Base-by-base conservation (phyloP, 352 stramenopile genomes). In the Globisporangium spiculum region DNA sequence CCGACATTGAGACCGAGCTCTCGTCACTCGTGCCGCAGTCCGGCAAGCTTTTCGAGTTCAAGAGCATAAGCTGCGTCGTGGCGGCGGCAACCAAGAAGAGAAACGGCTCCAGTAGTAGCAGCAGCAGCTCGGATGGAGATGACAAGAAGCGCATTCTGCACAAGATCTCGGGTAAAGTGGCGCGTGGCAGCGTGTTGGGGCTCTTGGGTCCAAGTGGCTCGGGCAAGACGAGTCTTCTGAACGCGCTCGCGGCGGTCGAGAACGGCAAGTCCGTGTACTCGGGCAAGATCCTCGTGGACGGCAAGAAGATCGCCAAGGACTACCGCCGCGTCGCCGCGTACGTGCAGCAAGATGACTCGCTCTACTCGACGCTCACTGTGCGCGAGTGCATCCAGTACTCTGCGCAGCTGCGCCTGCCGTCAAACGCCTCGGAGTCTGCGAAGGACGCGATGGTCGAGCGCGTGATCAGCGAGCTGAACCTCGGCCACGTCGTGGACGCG, bases 291-390 rank as follows among this genome's bases (percentile, higher is more conserved):
- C 66, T 74, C 24, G 71, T 97, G 4, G 86, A 96, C 71, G 77
- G 79, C 22, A 71, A 83, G 38, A 75, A 70, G 26, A 71, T 91
- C 46, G 67, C 82, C 20, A 78, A 83, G 61, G 69, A 81, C 56
- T 96, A 94, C 68, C 83, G 86, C 27, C 74, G 83, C 14, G 79
- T 94, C 67, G 84, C 90, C 18, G 90, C 89, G 4, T 97, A 96
- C 69, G 90, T 97, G 54, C 80, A 94, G 69, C 91, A 97, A 64
- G 88, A 97, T 60, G 89, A 96, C 67, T 79, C 79, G 30, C 77
- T 97, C 9, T 93, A 90, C 50, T 63, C 86, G 24, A 94, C 84
- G 30, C 77, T 97, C 6, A 94, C 86, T 26, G 89, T 96, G 16
- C 83, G 83, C 22, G 91, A 97, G 69, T 93, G 83, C 59, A 86